Base-by-base conservation (phyloP, 2,329 filamentous ascomycete species). In the Anthostomella pinea region DNA sequence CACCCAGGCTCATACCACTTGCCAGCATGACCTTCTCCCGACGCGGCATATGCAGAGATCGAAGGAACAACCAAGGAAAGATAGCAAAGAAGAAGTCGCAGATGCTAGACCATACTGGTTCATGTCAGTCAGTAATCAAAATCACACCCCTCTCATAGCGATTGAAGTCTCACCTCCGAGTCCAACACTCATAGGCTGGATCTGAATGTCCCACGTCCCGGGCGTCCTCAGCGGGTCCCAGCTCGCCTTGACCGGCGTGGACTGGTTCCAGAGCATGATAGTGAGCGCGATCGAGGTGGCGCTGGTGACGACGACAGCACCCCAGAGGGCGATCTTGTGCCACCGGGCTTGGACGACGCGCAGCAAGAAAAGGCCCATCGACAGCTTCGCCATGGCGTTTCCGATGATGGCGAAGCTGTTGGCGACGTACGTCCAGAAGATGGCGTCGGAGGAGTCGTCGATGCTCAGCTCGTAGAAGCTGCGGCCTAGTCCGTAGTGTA, bases 241-340 rank as follows among this genome's bases (percentile, higher is more conserved):
- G 35, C 58, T 63, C 9, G 56, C 49, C 34, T 58, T 59, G 30
- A 52, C 41, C 1, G 62, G 62, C 6, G 58, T 60, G 2, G 60
- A 61, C 43, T 65, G 62, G 38, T 63, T 63, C 63, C 63, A 66
- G 2, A 65, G 51, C 58, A 65, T 60, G 31, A 63, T 43, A 13
- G 52, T 48, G 18, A 64, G 50, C 6, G 57, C 54, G 3, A 51
- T 30, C 1, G 59, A 62, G 3, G 63, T 64, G 8, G 52, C 45
- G 6, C 38, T 41, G 2, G 60, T 64, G 18, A 62, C 44, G 33
- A 49, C 32, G 22, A 62, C 55, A 1, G 61, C 55, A 3, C 45
- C 25, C 62, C 62, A 64, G 1, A 65, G 52, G 0, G 51, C 53
- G 9, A 56, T 45, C 39, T 60, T 59, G 29, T 65, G 62, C 47